Base-by-base conservation (phyloP, 495 filamentous ascomycete species). In the Talaromyces adpressus region DNA sequence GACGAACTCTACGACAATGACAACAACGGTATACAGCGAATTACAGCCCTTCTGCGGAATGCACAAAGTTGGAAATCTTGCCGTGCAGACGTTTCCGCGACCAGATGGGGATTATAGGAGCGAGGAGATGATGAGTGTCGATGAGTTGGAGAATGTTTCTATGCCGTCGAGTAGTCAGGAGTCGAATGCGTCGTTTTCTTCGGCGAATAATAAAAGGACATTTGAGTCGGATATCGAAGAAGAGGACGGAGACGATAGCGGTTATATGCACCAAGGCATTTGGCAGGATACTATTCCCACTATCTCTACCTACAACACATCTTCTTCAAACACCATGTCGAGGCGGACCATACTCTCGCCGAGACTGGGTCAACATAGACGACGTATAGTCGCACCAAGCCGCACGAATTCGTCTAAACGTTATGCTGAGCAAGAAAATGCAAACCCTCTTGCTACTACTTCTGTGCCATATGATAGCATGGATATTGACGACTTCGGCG, bases 21-120 rank as follows among this genome's bases (percentile, higher is more conserved):
- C 29, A 4, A 63, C 68, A 67, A 70, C 66, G 67, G 58, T 61
- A 70, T 64, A 59, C 62, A 61, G 80, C 9, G 90, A 91, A 67
- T 77, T 94, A 29, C 75, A 84, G 16, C 90, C 91, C 6, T 94
- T 91, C 74, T 91, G 89, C 74, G 90, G 91, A 1, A 78, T 90
- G 63, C 73, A 87, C 69, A 89, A 87, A 68, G 79, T 85, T 62
- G 87, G 84, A 41, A 85, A 67, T 30, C 34, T 65, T 22, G 63
- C 52, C n/a, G 57, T 57, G n/a, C 62, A 70, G 45, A 34, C 70
- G 63, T 36, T 65, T 63, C 63, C 68, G 49, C 64, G 41, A 7
- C 67, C 64, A 1, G 60, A 61, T 20, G 58, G 64, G 23, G 63
- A 66, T n/a, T 64, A 58, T 52, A 52, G 51, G 22, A 51, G n/a